These are phyloP conservation scores for Erucastrum elatum DNA, from an alignment of 345 rosid species.

Conservation along the genomic window DNA sequence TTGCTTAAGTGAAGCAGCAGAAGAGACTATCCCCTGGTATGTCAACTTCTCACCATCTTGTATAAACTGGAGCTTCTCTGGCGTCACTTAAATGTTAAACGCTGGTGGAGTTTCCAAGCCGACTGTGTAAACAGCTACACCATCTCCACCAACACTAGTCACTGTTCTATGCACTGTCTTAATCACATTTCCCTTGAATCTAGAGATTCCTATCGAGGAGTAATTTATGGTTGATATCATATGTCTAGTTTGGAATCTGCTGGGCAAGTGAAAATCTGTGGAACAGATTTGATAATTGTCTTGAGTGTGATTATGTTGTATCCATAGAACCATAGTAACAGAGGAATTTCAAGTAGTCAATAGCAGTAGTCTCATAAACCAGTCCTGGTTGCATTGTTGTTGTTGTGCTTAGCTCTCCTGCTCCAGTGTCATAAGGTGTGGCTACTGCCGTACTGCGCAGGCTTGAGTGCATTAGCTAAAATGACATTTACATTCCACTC, in stretches of 20 bases:
- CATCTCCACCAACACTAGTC: constrained; percentile 65
- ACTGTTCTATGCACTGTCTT: constrained; percentile 54
- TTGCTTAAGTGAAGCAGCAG: constrained; percentile 21
- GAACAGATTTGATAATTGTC: constrained; percentile 42
- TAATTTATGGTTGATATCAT: constrained; percentile 64
- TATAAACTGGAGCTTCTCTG: constrained; percentile 49
- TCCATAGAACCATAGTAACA: constrained; percentile 50
- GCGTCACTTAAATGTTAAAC: constrained; percentile 46
- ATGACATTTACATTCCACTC: no score
- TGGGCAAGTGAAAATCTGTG: constrained; percentile 55
- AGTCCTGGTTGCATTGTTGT: constrained; percentile 60
- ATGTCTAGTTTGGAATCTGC: constrained; percentile 45
- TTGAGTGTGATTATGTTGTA: constrained; percentile 47
- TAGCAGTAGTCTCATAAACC: constrained; percentile 61
- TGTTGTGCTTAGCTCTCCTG: constrained; percentile 62
- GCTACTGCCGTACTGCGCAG: constrained; percentile 31
- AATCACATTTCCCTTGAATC: constrained; percentile 40
- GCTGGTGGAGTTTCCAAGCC: constrained; percentile 41
- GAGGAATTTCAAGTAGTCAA: constrained; percentile 71
- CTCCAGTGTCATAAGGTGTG: constrained; percentile 65
- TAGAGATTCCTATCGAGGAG: constrained; percentile 67
- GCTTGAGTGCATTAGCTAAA: no score
- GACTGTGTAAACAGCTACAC: constrained; percentile 42
- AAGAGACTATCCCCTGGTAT: constrained; percentile 49
- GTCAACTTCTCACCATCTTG: constrained; percentile 49